These are phyloP conservation scores for Aspergillus sp. DNA, from an alignment of 2,329 filamentous ascomycete genomes.

Conservation along the genomic window DNA sequence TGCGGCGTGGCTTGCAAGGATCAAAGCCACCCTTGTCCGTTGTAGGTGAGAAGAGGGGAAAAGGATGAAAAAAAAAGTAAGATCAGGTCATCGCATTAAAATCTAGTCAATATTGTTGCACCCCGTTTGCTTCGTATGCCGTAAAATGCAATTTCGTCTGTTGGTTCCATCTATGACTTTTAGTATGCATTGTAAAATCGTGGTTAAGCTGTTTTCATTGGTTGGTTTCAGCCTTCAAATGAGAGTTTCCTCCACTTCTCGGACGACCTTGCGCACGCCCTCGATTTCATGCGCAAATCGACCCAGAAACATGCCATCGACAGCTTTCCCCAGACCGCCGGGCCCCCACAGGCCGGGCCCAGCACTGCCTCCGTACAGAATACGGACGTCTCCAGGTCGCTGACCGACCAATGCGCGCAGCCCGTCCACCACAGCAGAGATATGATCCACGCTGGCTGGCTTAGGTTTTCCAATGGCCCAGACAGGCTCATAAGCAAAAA, in stretches of 20 bases:
- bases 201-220: not conserved
- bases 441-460: constrained; percentile 71
- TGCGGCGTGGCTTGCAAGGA: constrained; percentile 1
- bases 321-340: constrained; percentile 59
- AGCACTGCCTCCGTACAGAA: constrained; percentile 81
- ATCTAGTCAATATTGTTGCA: not conserved
- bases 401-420: constrained; percentile 57
- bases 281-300: constrained; percentile 76
- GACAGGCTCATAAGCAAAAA: constrained; percentile 83
- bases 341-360: constrained; percentile 69
- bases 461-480: constrained; percentile 80
- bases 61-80: not conserved
- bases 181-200: not conserved
- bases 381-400: constrained; percentile 61
- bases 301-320: constrained; percentile 80
- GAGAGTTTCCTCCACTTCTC: constrained; percentile 61
- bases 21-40: not conserved
- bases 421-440: constrained; percentile 67
- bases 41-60: not conserved
- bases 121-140: not conserved
- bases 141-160: not conserved
- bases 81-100: constrained; percentile 1
- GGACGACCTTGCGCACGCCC: constrained; percentile 69
- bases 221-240: constrained; percentile 3
- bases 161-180: not conserved